A percentile compares a stretch with the other conserved stretches of the same genome.
Conservation (phyloP, 2,329 filamentous ascomycete species). For the Pyricularia grisea region DNA sequence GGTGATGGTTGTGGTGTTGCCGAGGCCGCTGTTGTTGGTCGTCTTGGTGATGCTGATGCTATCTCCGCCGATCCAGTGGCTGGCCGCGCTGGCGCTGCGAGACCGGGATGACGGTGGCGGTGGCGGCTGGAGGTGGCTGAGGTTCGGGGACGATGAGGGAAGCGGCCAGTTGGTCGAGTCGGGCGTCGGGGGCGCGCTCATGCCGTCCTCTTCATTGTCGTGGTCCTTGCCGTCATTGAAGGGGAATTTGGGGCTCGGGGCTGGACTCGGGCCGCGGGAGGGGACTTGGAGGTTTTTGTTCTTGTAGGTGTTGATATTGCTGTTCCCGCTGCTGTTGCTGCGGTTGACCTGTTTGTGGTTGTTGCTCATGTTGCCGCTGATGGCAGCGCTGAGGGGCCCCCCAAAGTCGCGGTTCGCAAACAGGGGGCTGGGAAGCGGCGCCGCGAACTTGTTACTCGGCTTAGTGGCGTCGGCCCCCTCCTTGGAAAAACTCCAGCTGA, state of each 20-base stretch:
- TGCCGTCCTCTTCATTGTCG: not conserved
- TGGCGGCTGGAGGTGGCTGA: not conserved
- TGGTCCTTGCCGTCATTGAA: not conserved
- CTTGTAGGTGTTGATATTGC: constrained; percentile 10
- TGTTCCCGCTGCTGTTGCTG: constrained; percentile 10
- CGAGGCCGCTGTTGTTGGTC: not conserved
- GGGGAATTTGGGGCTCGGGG: not conserved
- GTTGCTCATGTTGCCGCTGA: not conserved
- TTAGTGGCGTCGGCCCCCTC: not conserved
- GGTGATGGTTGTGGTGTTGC: not conserved
- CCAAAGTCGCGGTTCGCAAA: not conserved
- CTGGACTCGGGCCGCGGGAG: not conserved
- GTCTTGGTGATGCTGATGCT: not conserved
- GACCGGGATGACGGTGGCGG: not conserved
- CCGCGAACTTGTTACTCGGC: not conserved
- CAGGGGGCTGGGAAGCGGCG: constrained; percentile 1
- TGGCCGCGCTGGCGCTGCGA: not conserved
- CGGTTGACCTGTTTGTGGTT: constrained; percentile 3
- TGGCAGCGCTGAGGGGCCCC: not conserved
- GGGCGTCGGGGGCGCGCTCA: constrained; percentile 7
- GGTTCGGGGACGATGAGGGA: constrained; percentile 4
- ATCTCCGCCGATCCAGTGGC: not conserved
- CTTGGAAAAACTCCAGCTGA: not conserved
- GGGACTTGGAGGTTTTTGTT: not conserved
- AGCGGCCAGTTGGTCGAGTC: constrained; percentile 12